These are phyloP conservation scores for Carallia pectinifolia DNA, from an alignment of 345 rosid genomes.

Conservation along the genomic window DNA sequence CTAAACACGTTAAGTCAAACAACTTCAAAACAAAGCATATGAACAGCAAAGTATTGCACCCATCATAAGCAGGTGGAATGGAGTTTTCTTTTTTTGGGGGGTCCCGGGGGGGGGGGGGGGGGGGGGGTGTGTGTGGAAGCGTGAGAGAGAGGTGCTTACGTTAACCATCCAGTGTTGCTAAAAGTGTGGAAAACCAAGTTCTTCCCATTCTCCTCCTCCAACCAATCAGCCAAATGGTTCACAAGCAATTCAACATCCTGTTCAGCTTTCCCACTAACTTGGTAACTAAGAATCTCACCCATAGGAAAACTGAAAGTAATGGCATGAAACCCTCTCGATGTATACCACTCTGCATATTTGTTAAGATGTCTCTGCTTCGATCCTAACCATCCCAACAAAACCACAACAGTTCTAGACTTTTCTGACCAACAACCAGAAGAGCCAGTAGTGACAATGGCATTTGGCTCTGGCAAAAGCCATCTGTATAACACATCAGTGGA, in stretches of 20 bases:
- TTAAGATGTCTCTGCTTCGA: slow-evolving; percentile 93
- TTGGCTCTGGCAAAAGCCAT: slow-evolving; percentile 86
- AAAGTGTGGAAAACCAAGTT: slow-evolving; percentile 93
- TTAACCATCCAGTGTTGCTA: slow-evolving; percentile 98
- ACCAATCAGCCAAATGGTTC: slow-evolving; percentile 84
- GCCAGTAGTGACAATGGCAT: slow-evolving; percentile 55
- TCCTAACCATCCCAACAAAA: slow-evolving; percentile 96
- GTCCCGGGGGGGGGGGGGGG: too few species aligned
- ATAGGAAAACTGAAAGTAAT: slow-evolving; percentile 93
- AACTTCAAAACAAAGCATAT: not conserved
- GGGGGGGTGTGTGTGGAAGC: not conserved
- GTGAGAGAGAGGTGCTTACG: slow-evolving; percentile 43
- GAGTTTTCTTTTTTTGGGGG: too few species aligned
- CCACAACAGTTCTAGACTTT: slow-evolving; percentile 87
- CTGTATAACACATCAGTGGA: slow-evolving; percentile 63
- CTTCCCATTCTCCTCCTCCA: slow-evolving; percentile 82
- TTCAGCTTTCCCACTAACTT: slow-evolving; percentile 93
- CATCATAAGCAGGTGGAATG: not conserved
- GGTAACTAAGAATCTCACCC: slow-evolving; percentile 76
- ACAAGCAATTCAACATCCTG: slow-evolving; percentile 72
- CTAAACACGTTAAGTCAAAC: slow-evolving; percentile 17
- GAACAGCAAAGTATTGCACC: not conserved
- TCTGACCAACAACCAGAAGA: slow-evolving; percentile 47
- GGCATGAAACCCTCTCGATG: slow-evolving; percentile 83
- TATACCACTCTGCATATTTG: slow-evolving; percentile 96